Conservation (phyloP, 1,284 basidiomycete species). For the Heterobasidion irregulare region DNA sequence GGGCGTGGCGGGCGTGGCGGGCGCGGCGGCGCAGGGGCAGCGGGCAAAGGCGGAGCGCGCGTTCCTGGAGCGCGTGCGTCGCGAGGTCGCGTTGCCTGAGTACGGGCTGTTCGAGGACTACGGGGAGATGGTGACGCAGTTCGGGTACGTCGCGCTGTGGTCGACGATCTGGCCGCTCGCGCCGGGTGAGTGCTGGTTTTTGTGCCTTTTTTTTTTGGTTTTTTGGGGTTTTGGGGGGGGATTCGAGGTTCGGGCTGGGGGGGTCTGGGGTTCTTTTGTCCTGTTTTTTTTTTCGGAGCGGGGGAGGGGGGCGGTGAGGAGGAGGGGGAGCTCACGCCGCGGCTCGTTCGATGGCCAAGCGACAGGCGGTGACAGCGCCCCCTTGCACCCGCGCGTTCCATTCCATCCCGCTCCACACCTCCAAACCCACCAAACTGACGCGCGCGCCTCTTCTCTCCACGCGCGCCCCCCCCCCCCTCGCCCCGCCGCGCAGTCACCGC, state of each 20-base stretch:
- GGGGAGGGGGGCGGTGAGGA: too few species aligned
- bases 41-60: conserved; percentile 53
- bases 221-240: neutral
- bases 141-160: conserved; percentile 91
- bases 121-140: conserved; percentile 93
- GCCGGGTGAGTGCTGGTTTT: conserved; percentile 40
- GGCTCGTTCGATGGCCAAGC: too few species aligned
- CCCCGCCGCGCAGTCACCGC: conserved; percentile 45
- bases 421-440: too few species aligned
- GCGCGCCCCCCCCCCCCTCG: conserved; percentile 12
- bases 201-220: neutral
- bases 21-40: conserved; percentile 27
- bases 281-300: conserved; percentile 6
- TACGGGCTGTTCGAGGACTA: conserved; percentile 84
- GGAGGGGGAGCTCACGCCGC: too few species aligned
- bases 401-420: too few species aligned
- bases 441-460: too few species aligned
- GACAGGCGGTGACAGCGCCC: too few species aligned
- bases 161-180: conserved; percentile 93
- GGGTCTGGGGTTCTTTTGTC: neutral
- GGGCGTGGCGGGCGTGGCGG: too few species aligned
- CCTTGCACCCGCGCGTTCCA: too few species aligned
- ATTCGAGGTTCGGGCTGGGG: too few species aligned
- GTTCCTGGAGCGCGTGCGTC: conserved; percentile 71
- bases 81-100: conserved; percentile 74